Evolutionary conservation across 2,329 filamentous ascomycete species (phyloP).

Genomic region (Alternaria sp.): DNA sequence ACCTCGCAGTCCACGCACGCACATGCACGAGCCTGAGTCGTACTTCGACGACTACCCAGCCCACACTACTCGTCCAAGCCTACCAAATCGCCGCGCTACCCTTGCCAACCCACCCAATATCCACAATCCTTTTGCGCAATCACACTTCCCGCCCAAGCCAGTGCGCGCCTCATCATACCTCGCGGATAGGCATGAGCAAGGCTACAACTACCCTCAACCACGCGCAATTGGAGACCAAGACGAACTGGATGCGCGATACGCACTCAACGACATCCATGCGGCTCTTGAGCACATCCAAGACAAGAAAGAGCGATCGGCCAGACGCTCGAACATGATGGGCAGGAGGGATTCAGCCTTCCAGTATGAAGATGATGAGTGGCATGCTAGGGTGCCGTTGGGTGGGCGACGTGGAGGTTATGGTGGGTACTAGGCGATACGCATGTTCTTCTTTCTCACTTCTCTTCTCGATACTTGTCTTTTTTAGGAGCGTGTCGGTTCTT

Average conservation of each 20-base stretch:
- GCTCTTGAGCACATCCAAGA: constrained; percentile 11
- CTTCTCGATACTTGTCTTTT: not conserved
- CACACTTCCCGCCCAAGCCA: constrained; percentile 13
- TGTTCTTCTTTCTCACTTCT: not conserved
- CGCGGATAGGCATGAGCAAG: constrained; percentile 4
- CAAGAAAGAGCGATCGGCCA: not conserved
- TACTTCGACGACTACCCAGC: constrained; percentile 17
- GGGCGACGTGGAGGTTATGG: not conserved
- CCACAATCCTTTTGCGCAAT: constrained; percentile 11
- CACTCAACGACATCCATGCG: constrained; percentile 3
- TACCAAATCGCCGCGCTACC: constrained; percentile 19
- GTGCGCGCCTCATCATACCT: constrained; percentile 11
- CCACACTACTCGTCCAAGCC: constrained; percentile 2
- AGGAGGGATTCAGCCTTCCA: not conserved
- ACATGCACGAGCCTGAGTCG: not conserved
- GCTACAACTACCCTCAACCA: not conserved
- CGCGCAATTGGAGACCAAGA: not conserved
- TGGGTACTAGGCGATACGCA: not conserved
- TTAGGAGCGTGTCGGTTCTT: not conserved
- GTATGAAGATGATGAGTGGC: constrained; percentile 15
- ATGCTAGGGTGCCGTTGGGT: not conserved
- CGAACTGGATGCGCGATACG: not conserved
- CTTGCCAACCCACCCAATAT: not conserved
- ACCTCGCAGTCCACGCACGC: not conserved
- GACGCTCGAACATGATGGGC: not conserved